Evolutionary conservation across 2,329 filamentous ascomycete genomes (phyloP), one percentile per base, ranked within the genome.

Genomic region (Dothidotthia symphoricarpi): DNA sequence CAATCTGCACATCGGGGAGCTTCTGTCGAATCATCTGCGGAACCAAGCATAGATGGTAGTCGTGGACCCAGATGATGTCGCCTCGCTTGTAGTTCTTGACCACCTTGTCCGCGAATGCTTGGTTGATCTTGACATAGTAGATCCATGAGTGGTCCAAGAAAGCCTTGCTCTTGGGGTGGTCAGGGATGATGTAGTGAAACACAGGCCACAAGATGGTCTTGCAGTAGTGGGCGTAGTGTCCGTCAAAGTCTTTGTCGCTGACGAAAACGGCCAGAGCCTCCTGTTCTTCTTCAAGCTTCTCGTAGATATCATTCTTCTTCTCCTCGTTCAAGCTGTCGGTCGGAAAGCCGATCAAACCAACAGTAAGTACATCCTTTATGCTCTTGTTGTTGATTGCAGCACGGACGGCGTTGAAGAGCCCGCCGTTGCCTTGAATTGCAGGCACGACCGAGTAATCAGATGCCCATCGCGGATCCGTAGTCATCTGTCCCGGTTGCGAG

Each of bases 151-250:
- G 90, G 55, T 97, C 91, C 66, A 95, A 86, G 65, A 95, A 97
- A 0, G 91, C 91, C 45, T 97, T 97, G 80, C 89, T 96, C 75
- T 95, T 95, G 16, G 91, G 91, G 62, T 95, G 94, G 63, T 97
- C 93, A 0, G 91, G 93, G 43, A 97, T 95, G 68, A 96, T 90
- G 66, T 97, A 97, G 69, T 97, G 90, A 68, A 97, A 95, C 43
- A 96, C 90, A 1, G 91, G 91, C 91, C 91, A 97, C 6, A 97
- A 75, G 38, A 97, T 95, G 61, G 91, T 88, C 72, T 97, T 97
- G 82, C 90, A 96, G 64, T 93, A 97, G 68, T 96, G 90, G 10
- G 85, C 81, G 62, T 97, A 97, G 69, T 95, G 90, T 1, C 90
- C 89, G 58, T 96, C 86, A 61, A 96, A 89, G 67, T 97, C 90